Percentiles rank a stretch among this genome's conserved stretches.
Evolutionary conservation across 2,329 filamentous ascomycete species (phyloP).

Genomic region (Trichoderma pleuroti): DNA sequence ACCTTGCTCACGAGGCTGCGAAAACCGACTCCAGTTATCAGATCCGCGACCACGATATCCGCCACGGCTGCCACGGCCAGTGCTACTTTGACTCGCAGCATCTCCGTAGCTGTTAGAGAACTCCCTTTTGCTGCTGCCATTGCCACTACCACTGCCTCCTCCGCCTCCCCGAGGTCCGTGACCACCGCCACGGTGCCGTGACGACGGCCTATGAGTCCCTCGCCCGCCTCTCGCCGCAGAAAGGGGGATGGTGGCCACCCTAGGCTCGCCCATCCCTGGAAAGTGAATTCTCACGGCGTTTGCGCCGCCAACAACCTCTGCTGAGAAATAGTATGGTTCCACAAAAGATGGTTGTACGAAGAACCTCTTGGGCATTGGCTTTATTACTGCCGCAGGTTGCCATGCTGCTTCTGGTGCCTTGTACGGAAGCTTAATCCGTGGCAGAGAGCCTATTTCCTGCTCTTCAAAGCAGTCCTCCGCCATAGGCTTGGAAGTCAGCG

Average conservation of each 20-base stretch:
- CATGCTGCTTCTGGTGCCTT: conserved; percentile 60
- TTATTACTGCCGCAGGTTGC: conserved; percentile 54
- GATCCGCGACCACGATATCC: conserved; percentile 39
- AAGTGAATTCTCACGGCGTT: conserved; percentile 40
- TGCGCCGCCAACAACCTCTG: conserved; percentile 34
- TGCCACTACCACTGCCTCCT: conserved; percentile 24
- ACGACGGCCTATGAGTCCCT: conserved; percentile 26
- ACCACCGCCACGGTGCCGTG: conserved; percentile 31
- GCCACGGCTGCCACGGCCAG: conserved; percentile 37
- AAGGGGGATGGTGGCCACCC: conserved; percentile 38
- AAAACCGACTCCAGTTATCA: conserved; percentile 41
- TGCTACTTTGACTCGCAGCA: conserved; percentile 10
- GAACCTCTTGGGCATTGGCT: conserved; percentile 52
- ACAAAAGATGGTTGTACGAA: conserved; percentile 38
- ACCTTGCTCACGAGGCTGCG: conserved; percentile 19
- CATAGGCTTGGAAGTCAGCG: conserved; percentile 61
- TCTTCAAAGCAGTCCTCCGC: conserved; percentile 79
- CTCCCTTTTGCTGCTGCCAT: conserved; percentile 35
- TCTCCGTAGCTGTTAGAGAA: conserved; percentile 30
- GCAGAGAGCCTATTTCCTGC: conserved; percentile 75
- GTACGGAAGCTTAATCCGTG: conserved; percentile 64
- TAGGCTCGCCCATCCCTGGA: conserved; percentile 41
- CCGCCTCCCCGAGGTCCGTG: conserved; percentile 30
- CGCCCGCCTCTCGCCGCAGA: conserved; percentile 33
- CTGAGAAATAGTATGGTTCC: conserved; percentile 35